Percentiles rank a stretch among this genome's conserved stretches.
Evolutionary conservation across 2,329 filamentous ascomycete genomes (phyloP).

Genomic region (Gnomoniopsis smithogilvyi): DNA sequence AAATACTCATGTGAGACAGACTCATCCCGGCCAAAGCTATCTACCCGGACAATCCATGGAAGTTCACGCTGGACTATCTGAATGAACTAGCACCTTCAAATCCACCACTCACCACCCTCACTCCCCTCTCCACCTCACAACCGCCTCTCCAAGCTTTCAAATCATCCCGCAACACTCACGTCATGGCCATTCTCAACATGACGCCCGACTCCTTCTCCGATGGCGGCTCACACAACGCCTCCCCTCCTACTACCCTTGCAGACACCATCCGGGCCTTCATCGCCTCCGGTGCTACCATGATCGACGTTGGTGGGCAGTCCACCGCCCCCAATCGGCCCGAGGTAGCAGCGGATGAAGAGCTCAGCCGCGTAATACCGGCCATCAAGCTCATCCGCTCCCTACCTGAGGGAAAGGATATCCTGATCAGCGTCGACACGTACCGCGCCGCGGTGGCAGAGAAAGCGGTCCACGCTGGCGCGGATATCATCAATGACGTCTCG

Average conservation of each 20-base stretch:
- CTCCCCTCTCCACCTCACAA: conserved; percentile 47
- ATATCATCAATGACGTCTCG: conserved; percentile 94
- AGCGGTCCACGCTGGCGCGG: conserved; percentile 74
- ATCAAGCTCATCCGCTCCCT: conserved; percentile 69
- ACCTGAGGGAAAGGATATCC: conserved; percentile 59
- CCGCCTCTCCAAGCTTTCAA: conserved; percentile 57
- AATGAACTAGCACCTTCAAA: conserved; percentile 51
- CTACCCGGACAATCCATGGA: conserved; percentile 55
- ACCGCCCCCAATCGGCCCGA: conserved; percentile 74
- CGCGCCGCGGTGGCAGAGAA: conserved; percentile 76
- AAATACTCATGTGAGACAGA: conserved; percentile 29
- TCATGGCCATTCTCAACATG: conserved; percentile 95
- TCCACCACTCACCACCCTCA: conserved; percentile 55
- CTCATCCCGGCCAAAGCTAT: conserved; percentile 54
- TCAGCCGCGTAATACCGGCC: conserved; percentile 74
- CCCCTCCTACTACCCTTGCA: conserved; percentile 44
- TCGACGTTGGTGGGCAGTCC: conserved; percentile 92
- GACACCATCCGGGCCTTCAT: conserved; percentile 62
- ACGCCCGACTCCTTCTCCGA: conserved; percentile 98
- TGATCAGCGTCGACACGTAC: conserved; percentile 91
- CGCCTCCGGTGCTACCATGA: conserved; percentile 69
- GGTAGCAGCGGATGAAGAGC: conserved; percentile 70
- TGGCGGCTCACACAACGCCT: conserved; percentile 63
- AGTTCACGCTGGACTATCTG: conserved; percentile 57
- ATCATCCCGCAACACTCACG: conserved; percentile 60